Evolutionary conservation across 345 rosid genomes (phyloP), one percentile per base, ranked within the genome.

Genomic region (Eucalyptus virginea): DNA sequence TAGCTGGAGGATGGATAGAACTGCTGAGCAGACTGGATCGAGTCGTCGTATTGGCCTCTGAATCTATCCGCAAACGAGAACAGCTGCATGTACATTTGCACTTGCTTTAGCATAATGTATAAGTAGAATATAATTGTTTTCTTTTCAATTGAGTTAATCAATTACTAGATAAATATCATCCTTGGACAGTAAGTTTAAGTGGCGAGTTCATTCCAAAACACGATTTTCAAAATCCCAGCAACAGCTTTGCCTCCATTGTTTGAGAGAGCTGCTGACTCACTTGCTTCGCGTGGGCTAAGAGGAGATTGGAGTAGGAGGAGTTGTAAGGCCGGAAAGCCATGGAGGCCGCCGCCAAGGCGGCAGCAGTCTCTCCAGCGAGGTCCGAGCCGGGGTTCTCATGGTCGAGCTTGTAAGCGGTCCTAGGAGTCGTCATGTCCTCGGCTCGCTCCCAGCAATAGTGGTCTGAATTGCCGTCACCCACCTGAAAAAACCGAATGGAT

Each of bases 391-490:
- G 99, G 89, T 95, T 93, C 37, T 93, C 87, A 32, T 89, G 89
- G 88, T 97, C 98, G 44, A 97, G 90, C 92, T 94, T 96, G 91
- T 93, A 96, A 72, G 97, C 97, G 7, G 94, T 92, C 89, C 99
- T 93, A 42, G 97, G 93, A 87, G 98, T 97, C 81, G 97, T 96
- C 99, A 97, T 96, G 92, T 97, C 99, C 89, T 97, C 99, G 0
- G 98, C 92, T 17, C 99, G 88, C 92, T 96, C 96, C 99, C 99
- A 96, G 87, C 99, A 97, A 54, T 93, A 95, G 89, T 97, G 99
- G 81, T 97, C 99, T 2, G 98, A 95, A 52, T 94, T 92, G 9
- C 99, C 99, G 90, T 96, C 98, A 7, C 99, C 99, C 40, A 95
- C 96, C 96, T 94, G 91, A 34, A 88, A 21, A 30, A 30, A 24